phyloP scores from a whole-genome alignment of 2,329 filamentous ascomycete species.

The Zasmidium cellare region DNA sequence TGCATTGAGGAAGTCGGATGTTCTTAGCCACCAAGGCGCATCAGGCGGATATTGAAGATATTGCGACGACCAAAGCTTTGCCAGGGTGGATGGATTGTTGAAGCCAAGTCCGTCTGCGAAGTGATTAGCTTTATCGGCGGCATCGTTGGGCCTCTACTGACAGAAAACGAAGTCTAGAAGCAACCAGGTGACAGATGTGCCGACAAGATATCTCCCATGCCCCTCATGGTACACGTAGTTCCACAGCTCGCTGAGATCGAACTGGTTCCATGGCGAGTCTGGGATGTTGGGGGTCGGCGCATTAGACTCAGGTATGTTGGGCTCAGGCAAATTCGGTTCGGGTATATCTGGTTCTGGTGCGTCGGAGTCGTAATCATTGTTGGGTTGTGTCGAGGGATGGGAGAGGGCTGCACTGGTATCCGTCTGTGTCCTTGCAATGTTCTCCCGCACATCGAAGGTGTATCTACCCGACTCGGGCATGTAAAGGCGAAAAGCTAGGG shows the following conservation, averaged over 20 bases:
- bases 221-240: conserved; percentile 22
- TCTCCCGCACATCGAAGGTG: conserved; percentile 39
- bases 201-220: conserved; percentile 22
- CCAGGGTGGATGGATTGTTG: conserved; percentile 22
- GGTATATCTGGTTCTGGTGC: not conserved
- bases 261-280: conserved; percentile 12
- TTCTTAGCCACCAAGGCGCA: conserved; percentile 17
- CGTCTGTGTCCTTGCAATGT: conserved; percentile 32
- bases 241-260: conserved; percentile 13
- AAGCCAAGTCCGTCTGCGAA: conserved; percentile 21
- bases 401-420: no score
- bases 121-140: not conserved
- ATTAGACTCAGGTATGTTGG: not conserved
- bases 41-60: conserved; percentile 4
- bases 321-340: not conserved
- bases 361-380: not conserved
- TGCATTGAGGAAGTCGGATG: conserved; percentile 7
- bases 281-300: not conserved
- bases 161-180: conserved; percentile 22
- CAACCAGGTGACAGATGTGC: conserved; percentile 23
- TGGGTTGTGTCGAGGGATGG: no score
- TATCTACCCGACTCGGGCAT: conserved; percentile 44
- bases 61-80: conserved; percentile 22
- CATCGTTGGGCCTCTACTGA: conserved; percentile 4
- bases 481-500: conserved; percentile 40